phyloP scores from a whole-genome alignment of 2,329 filamentous ascomycete genomes.

The Penicillium decumbens region DNA sequence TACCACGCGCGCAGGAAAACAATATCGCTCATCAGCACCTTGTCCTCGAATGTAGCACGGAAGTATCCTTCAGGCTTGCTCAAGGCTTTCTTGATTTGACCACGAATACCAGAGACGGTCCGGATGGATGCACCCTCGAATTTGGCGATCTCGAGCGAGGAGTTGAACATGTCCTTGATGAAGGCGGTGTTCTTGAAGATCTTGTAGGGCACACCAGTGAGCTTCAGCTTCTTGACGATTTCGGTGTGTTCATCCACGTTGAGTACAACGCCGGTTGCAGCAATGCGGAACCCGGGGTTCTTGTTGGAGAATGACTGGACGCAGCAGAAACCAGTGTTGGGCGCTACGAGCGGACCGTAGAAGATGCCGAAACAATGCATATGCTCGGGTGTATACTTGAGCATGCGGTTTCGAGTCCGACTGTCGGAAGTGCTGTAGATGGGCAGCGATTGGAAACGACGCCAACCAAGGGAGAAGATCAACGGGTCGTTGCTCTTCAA shows the following conservation, averaged over 20 bases:
- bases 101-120: conserved; percentile 90
- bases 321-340: conserved; percentile 92
- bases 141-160: conserved; percentile 89
- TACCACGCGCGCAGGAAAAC: conserved; percentile 97
- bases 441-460: conserved; percentile 85
- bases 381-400: conserved; percentile 98
- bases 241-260: conserved; percentile 93
- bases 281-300: conserved; percentile 86
- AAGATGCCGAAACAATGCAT: conserved; percentile 98
- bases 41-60: conserved; percentile 97
- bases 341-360: conserved; percentile 89
- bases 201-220: conserved; percentile 90
- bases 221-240: conserved; percentile 98
- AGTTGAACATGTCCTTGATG: conserved; percentile 97
- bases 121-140: conserved; percentile 95
- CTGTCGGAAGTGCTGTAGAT: conserved; percentile 95
- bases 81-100: conserved; percentile 94
- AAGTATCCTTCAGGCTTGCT: conserved; percentile 92
- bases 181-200: conserved; percentile 99
- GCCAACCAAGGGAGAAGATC: conserved; percentile 95
- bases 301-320: conserved; percentile 83
- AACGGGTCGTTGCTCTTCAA: conserved; percentile 96
- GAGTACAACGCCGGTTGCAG: conserved; percentile 87
- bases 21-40: conserved; percentile 93
- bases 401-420: conserved; percentile 88